Evolutionary conservation across 495 filamentous ascomycete genomes (phyloP).

Genomic region (Hypoxylon lienhwacheense): DNA sequence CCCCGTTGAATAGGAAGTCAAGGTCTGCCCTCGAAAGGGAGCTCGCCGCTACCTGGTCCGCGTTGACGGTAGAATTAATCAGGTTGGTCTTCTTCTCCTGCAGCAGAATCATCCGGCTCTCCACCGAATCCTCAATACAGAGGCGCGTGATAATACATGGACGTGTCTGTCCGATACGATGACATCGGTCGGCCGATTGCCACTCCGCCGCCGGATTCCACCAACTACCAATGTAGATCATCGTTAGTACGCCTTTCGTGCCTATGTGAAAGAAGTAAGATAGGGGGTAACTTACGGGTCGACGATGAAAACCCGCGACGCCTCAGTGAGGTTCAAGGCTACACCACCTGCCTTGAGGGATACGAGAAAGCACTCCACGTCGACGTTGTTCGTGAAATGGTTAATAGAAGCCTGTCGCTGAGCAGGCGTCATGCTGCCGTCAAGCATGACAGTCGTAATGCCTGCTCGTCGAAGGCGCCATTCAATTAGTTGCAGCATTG

Average conservation of each 20-base stretch:
- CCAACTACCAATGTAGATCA: conserved; percentile 58
- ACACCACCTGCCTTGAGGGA: conserved; percentile 95
- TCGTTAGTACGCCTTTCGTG: conserved; percentile 28
- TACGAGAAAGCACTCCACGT: conserved; percentile 93
- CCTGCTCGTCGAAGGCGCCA: conserved; percentile 94
- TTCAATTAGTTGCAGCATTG: conserved; percentile 95
- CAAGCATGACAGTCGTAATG: conserved; percentile 96
- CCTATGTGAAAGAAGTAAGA: conserved; percentile 10
- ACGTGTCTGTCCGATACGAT: conserved; percentile 92
- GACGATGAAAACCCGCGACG: conserved; percentile 89
- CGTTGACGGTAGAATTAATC: conserved; percentile 94
- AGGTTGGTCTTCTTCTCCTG: conserved; percentile 98
- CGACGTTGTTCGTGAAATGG: conserved; percentile 90
- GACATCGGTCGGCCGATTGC: conserved; percentile 95
- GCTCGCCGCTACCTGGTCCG: conserved; percentile 83
- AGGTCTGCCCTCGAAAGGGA: conserved; percentile 88
- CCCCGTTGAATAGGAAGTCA: conserved; percentile 91
- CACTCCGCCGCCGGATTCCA: conserved; percentile 98
- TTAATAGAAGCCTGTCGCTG: conserved; percentile 88
- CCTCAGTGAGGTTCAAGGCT: conserved; percentile 91
- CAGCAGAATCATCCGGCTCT: conserved; percentile 87
- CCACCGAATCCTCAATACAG: conserved; percentile 93
- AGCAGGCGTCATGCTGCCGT: conserved; percentile 91
- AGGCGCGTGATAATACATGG: conserved; percentile 93
- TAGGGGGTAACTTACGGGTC: conserved; percentile 69